Evolutionary conservation across 179 eudicot species (phyloP).

Genomic region (Spergularia azorica): DNA sequence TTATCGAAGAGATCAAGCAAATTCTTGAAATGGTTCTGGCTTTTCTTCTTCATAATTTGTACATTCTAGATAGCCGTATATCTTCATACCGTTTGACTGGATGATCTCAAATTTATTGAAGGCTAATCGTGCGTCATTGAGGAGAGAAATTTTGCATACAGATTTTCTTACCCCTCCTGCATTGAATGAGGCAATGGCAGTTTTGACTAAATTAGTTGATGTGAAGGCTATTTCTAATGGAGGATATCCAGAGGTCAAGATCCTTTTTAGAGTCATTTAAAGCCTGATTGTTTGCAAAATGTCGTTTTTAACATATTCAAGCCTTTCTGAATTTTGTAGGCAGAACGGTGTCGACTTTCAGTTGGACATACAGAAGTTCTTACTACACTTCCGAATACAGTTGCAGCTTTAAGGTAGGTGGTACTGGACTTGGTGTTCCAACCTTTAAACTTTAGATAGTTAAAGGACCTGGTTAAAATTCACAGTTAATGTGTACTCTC

Average conservation of each 20-base stretch:
- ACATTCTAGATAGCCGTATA: background rate
- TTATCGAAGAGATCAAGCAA: constrained; percentile 68
- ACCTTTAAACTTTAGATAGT: background rate
- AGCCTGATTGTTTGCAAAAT: constrained; percentile 1
- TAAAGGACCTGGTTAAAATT: background rate
- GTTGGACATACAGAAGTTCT: constrained; percentile 77
- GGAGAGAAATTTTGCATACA: constrained; percentile 78
- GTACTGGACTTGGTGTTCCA: constrained; percentile 7
- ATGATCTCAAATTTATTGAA: constrained; percentile 26
- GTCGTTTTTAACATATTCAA: background rate
- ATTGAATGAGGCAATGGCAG: constrained; percentile 62
- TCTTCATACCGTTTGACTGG: constrained; percentile 12
- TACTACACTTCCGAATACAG: constrained; percentile 56
- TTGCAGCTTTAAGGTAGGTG: constrained; percentile 76
- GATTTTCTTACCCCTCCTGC: constrained; percentile 88
- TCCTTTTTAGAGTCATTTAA: constrained; percentile 10
- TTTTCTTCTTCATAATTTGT: background rate
- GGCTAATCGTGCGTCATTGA: constrained; percentile 74
- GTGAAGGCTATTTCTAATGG: constrained; percentile 67
- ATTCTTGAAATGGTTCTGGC: constrained; percentile 73
- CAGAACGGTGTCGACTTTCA: constrained; percentile 91
- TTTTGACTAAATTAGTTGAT: constrained; percentile 65
- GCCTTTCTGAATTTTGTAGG: constrained; percentile 42
- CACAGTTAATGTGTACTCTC: constrained; percentile 32
- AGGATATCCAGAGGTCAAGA: constrained; percentile 84